phyloP scores from a whole-genome alignment of 2,329 filamentous ascomycete species.

The Aspergillus phoenicis region DNA sequence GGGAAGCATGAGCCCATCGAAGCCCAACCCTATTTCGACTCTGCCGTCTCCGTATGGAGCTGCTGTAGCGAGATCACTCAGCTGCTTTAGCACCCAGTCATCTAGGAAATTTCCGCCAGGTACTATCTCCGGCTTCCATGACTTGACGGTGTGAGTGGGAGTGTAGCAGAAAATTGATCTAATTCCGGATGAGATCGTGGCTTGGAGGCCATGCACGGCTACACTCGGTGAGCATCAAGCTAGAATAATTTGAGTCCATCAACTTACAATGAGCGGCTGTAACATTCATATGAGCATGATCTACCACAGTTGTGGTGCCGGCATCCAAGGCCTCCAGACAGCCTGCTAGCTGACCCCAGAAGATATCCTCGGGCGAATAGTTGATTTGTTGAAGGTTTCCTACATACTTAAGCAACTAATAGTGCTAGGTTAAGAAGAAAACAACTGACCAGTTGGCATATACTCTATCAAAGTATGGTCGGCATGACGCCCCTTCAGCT shows the following conservation, averaged over 20 bases:
- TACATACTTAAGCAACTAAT: background rate
- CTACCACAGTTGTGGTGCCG: slow-evolving; percentile 33
- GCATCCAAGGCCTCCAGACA: slow-evolving; percentile 27
- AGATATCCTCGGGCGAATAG: slow-evolving; percentile 48
- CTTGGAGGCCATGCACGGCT: slow-evolving; percentile 27
- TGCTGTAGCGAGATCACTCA: slow-evolving; percentile 20
- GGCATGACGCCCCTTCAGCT: slow-evolving; percentile 42
- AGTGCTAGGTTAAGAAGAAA: background rate
- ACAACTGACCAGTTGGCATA: slow-evolving; percentile 14
- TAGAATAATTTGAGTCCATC: background rate
- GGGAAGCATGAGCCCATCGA: slow-evolving; percentile 31
- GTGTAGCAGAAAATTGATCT: slow-evolving; percentile 33
- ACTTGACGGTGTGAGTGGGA: slow-evolving; percentile 22
- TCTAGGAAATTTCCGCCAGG: slow-evolving; percentile 22
- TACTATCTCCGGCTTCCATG: slow-evolving; percentile 26
- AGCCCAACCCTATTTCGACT: slow-evolving; percentile 32
- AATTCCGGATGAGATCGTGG: slow-evolving; percentile 32
- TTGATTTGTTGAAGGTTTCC: slow-evolving; percentile 24
- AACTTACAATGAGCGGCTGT: slow-evolving; percentile 28
- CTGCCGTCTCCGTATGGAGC: slow-evolving; percentile 29
- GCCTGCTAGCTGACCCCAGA: slow-evolving; percentile 44
- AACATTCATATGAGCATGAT: slow-evolving; percentile 36
- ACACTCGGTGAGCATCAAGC: background rate
- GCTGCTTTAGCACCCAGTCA: slow-evolving; percentile 28
- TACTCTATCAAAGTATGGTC: slow-evolving; percentile 50